A percentile compares a stretch with the other conserved stretches of the same genome.
These are phyloP conservation scores for Penicillium aurantiogriseum DNA, from an alignment of 2,329 filamentous ascomycete genomes.

Conservation along the genomic window DNA sequence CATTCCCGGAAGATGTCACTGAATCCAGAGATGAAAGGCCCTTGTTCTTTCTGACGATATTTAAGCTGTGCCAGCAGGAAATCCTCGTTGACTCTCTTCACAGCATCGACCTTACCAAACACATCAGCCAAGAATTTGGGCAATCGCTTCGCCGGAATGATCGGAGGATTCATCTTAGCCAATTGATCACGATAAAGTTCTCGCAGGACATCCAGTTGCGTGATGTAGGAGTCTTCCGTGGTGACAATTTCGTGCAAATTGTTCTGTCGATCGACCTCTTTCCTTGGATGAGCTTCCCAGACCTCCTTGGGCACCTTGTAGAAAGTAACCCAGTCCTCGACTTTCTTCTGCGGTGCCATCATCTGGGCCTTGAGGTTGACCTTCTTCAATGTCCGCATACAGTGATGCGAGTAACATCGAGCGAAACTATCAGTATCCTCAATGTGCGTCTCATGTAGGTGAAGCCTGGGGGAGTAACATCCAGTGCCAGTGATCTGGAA, in stretches of 20 bases:
- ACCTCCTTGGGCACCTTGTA: conserved; percentile 80
- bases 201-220: conserved; percentile 80
- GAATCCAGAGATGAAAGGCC: conserved; percentile 89
- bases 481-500: conserved; percentile 90
- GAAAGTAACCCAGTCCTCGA: conserved; percentile 84
- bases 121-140: conserved; percentile 79
- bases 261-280: conserved; percentile 91
- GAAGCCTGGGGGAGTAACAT: conserved; percentile 84
- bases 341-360: conserved; percentile 65
- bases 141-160: conserved; percentile 75
- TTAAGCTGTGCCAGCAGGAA: conserved; percentile 90
- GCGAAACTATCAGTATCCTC: conserved; percentile 61
- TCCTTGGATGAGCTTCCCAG: conserved; percentile 68
- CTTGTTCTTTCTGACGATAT: conserved; percentile 94
- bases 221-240: conserved; percentile 87
- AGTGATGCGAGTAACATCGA: conserved; percentile 90
- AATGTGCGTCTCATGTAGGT: conserved; percentile 68
- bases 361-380: conserved; percentile 77
- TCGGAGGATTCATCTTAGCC: conserved; percentile 67
- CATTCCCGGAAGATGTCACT: conserved; percentile 97
- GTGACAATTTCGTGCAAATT: conserved; percentile 93
- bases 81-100: conserved; percentile 89
- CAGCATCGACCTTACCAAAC: conserved; percentile 85
- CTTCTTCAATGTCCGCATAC: conserved; percentile 90
- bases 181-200: conserved; percentile 83